Percentiles rank a stretch among this genome's conserved stretches.
Evolutionary conservation across 1,284 basidiomycete genomes (phyloP).

Genomic region (Tilletia setariae): DNA sequence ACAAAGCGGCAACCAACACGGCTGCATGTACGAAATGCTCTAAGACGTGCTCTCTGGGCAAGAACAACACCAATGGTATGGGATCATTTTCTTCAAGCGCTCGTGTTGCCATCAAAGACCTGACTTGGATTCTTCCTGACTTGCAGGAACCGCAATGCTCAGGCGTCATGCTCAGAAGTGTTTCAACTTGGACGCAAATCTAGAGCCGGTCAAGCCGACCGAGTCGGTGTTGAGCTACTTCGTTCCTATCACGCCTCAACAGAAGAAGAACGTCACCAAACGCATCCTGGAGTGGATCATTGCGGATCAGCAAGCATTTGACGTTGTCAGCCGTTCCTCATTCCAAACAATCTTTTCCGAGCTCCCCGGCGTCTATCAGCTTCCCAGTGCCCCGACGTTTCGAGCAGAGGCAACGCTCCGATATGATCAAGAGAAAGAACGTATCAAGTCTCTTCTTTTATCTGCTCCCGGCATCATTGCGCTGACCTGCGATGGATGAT

Average conservation of each 20-base stretch:
- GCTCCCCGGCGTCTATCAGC: background rate
- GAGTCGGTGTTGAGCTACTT: background rate
- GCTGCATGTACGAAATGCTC: too few relatives aligned
- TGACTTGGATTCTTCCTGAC: too few relatives aligned
- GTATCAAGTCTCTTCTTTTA: background rate
- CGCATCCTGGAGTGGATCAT: background rate
- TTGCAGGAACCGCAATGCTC: background rate
- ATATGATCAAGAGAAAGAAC: background rate
- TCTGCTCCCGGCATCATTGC: background rate
- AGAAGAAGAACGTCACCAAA: background rate
- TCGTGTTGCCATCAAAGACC: too few relatives aligned
- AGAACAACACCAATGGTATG: too few relatives aligned
- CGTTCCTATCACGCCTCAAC: background rate
- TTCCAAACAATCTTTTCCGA: background rate
- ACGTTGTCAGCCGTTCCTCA: background rate
- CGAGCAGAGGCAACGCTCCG: background rate
- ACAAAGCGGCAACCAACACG: too few relatives aligned
- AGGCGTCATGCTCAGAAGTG: background rate
- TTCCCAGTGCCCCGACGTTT: background rate
- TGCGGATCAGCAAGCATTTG: background rate
- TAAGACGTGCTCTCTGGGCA: too few relatives aligned
- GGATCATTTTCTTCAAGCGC: too few relatives aligned
- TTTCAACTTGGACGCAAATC: background rate
- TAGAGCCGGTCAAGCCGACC: background rate
- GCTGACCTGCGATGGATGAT: background rate